Evolutionary conservation across 2,329 filamentous ascomycete species (phyloP), one percentile per base, ranked within the genome.

Genomic region (Rasamsonia emersonii): DNA sequence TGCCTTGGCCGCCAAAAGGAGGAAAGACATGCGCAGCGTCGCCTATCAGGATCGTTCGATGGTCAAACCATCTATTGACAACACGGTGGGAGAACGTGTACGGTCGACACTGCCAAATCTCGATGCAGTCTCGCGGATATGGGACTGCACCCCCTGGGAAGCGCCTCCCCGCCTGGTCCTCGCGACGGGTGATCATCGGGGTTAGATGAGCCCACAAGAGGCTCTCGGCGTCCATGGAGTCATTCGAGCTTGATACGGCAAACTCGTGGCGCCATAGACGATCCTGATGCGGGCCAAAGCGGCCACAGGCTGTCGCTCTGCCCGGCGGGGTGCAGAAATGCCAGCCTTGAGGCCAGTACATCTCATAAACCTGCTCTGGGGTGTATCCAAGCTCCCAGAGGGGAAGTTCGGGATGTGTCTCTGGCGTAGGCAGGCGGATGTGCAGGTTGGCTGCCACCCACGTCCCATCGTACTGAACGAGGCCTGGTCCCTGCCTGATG

Each of bases 211-310:
- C 29, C 40, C 38, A 39, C 9, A 41, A 39, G 0, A 34, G 17
- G 10, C 18, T 39, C 35, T 30, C 38, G 36, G 29, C 43, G 36
- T 35, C 42, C 38, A 27, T 39, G 31, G 31, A 40, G 28, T 24
- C 46, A 11, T 13, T 21, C 11, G 24, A 27, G 10, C 30, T 42
- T 29, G 43, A 49, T 6, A 56, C 56, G 9, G 58, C 45, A 36
- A 53, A 51, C 30, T 56, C 52, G 35, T 51, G 53, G 18, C 54
- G 33, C 53, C 53, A 58, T 7, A 56, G 28, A n/a, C 42, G 39
- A 27, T 56, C 52, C 9, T 35, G 15, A 3, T 21, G 30, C 3
- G 42, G 38, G 4, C 50, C 53, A 38, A 56, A 56, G 18, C 52
- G 35, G 18, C 51, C 50, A 28, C 42, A 19, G 3, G 32, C 32